Base-by-base conservation (phyloP, 2,329 filamentous ascomycete species). In the Aspergillus ochraceus region DNA sequence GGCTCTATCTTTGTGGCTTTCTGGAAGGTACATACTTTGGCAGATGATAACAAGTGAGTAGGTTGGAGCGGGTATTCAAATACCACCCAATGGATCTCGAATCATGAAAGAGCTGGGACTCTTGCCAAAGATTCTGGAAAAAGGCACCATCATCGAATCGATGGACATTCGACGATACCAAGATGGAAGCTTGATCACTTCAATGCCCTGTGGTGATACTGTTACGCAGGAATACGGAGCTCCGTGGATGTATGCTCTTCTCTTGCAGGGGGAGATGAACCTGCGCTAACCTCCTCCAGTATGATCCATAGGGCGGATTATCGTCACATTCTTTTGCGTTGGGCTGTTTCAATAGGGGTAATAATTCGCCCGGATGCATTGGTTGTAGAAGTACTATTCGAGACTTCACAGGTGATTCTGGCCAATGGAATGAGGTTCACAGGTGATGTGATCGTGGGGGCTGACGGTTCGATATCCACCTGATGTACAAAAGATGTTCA, bases 21-120 rank as follows among this genome's bases (percentile, higher is more conserved):
- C 14, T 8, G 2, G 36, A 42, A 42, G 14, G 36, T 8, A 32
- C 9, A 32, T 32, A 17, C 36, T 6, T 8, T 2, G 10, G 32
- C 26, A 32, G 49, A 9, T 2, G 12, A 11, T 51, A 32, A 51
- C 49, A 4, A 19, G 17, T 8, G n/a, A 14, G 10, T 14, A 70
- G 42, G 59, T 68, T 22, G 70, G 70, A 0, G 68, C 70, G 2
- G 70, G 70, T 6, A 71, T 71, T 45, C 70, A 71, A 49, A 68
- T 71, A 47, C 69, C 70, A 9, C 68, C 69, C 1, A 72, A 72
- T 60, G 69, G 64, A 4, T 56, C 60, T 45, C 59, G 66, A 10
- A 52, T 69, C 2, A 57, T 70, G 45, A 24, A 54, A 8, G 49
- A 64, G 4, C 55, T 70, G 1, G 66, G 61, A 10, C 46, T 70